Percentiles rank a stretch among this genome's conserved stretches.
Conservation (phyloP, 257 asterid genomes). For the Penstemon davidsonii region DNA sequence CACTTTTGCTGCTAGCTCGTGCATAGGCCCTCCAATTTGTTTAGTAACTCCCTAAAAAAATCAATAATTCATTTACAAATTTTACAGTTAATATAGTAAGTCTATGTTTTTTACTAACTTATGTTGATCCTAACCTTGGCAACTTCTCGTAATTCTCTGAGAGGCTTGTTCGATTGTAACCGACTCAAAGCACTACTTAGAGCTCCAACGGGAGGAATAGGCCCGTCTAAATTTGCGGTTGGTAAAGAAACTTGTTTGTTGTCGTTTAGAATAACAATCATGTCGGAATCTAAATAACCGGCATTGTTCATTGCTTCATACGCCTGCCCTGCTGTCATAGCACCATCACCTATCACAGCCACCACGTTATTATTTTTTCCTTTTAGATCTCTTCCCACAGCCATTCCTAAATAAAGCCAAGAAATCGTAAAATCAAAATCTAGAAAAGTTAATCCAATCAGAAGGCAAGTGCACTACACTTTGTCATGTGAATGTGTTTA, state of each 20-base stretch:
- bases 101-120: not conserved
- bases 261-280: conserved; percentile 94
- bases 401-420: conserved; percentile 68
- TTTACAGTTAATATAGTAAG: not conserved
- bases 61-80: not conserved
- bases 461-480: not conserved
- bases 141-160: conserved; percentile 90
- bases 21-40: conserved; percentile 96
- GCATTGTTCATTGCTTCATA: conserved; percentile 98
- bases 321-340: conserved; percentile 98
- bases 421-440: conserved; percentile 21
- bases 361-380: conserved; percentile 71
- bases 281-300: conserved; percentile 91
- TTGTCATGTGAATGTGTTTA: too few relatives aligned
- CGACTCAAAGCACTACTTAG: conserved; percentile 85
- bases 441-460: not conserved
- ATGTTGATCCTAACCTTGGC: conserved; percentile 63
- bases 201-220: conserved; percentile 87
- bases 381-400: conserved; percentile 89
- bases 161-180: conserved; percentile 86
- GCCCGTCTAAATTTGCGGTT: conserved; percentile 89
- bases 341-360: conserved; percentile 94
- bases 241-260: conserved; percentile 96
- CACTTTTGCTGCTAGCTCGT: conserved; percentile 90
- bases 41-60: conserved; percentile 84